Evolutionary conservation across 192 early-diverging fungal species (phyloP).

Genomic region (Podila minutissima): DNA sequence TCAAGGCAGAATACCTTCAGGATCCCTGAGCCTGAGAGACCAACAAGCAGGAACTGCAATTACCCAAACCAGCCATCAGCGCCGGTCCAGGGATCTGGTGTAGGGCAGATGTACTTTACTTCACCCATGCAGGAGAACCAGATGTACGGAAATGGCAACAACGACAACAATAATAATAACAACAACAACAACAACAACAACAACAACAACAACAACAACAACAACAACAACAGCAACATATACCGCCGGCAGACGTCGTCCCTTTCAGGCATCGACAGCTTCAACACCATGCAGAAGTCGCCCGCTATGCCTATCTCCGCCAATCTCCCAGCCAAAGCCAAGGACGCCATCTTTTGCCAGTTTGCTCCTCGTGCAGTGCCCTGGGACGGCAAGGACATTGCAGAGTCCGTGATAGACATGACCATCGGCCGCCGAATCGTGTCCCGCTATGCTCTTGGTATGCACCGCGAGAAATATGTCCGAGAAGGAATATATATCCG

Average conservation of each 20-base stretch:
- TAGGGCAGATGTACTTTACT: slow-evolving; percentile 7
- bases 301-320: slow-evolving; percentile 4
- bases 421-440: slow-evolving; percentile 29
- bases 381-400: slow-evolving; percentile 36
- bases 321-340: slow-evolving; percentile 7
- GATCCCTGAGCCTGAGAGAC: background rate
- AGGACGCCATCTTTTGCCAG: slow-evolving; percentile 26
- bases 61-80: background rate
- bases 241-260: slow-evolving; percentile 5
- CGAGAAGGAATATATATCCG: slow-evolving; percentile 31
- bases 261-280: slow-evolving; percentile 1
- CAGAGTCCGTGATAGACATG: slow-evolving; percentile 13
- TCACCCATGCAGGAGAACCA: slow-evolving; percentile 12
- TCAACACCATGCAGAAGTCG: slow-evolving; percentile 18
- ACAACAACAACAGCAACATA: background rate
- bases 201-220: slow-evolving; percentile 5
- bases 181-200: slow-evolving; percentile 13
- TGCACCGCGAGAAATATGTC: slow-evolving; percentile 26
- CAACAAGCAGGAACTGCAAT: background rate
- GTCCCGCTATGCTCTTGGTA: slow-evolving; percentile 21
- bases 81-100: background rate
- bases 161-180: background rate
- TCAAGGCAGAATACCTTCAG: too few relatives aligned
- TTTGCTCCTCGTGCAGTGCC: slow-evolving; percentile 22
- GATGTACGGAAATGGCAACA: background rate